A percentile compares a stretch with the other conserved stretches of the same genome.
These are phyloP conservation scores for Penicillium sp. DNA, from an alignment of 2,329 filamentous ascomycete species.

Conservation along the genomic window DNA sequence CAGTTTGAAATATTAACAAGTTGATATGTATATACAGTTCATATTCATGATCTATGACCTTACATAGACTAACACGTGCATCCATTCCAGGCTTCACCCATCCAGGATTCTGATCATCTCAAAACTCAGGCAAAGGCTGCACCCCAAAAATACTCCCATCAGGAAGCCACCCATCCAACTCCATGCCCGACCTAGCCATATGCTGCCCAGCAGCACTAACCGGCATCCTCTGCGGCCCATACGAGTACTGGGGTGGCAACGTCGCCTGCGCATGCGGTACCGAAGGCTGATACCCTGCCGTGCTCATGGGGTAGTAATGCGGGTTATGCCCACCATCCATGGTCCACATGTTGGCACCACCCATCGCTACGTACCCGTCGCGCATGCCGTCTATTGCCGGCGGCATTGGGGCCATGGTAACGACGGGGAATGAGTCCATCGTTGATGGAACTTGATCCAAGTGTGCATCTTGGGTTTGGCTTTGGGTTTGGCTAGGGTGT, in stretches of 20 bases:
- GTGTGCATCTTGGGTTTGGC: background rate
- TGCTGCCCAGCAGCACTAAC: constrained; percentile 11
- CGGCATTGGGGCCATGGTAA: constrained; percentile 17
- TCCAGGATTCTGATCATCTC: background rate
- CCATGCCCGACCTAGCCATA: constrained; percentile 28
- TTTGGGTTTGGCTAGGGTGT: background rate
- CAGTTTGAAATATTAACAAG: background rate
- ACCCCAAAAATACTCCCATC: constrained; percentile 32
- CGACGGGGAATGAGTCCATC: constrained; percentile 19
- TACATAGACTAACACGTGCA: background rate
- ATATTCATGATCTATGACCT: background rate
- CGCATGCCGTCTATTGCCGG: constrained; percentile 21
- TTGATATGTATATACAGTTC: background rate
- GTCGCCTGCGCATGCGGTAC: constrained; percentile 18
- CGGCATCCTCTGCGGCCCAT: constrained; percentile 23
- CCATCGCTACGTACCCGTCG: constrained; percentile 25
- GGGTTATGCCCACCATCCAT: constrained; percentile 16
- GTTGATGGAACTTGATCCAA: constrained; percentile 6
- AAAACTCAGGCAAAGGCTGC: constrained; percentile 32
- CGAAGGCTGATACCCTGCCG: constrained; percentile 21
- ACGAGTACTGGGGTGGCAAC: constrained; percentile 26
- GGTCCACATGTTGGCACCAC: constrained; percentile 24
- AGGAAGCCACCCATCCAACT: constrained; percentile 34
- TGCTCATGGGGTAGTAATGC: constrained; percentile 14
- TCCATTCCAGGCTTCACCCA: background rate